phyloP scores from a whole-genome alignment of 2,329 filamentous ascomycete genomes.

The Epichloe gansuensis region DNA sequence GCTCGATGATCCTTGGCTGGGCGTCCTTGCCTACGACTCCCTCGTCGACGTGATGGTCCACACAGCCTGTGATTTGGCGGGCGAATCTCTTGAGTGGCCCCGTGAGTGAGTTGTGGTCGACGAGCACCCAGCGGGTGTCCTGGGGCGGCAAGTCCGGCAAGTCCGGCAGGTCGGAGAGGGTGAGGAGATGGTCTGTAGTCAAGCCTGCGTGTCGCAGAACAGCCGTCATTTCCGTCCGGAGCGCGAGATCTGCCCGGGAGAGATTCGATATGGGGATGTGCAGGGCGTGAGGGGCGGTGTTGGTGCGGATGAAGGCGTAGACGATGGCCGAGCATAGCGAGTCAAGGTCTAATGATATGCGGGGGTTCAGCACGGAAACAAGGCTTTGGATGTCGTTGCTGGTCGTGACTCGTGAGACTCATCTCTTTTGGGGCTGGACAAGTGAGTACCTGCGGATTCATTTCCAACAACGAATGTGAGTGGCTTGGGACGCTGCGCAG shows the following conservation, averaged over 20 bases:
- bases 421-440: not conserved
- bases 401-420: too few species aligned
- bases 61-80: conserved; percentile 44
- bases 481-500: conserved; percentile 30
- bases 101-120: conserved; percentile 67
- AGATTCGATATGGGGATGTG: conserved; percentile 67
- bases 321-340: conserved; percentile 64
- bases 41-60: conserved; percentile 75
- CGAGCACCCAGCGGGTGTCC: conserved; percentile 56
- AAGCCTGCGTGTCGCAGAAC: conserved; percentile 51
- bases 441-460: conserved; percentile 45
- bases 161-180: conserved; percentile 35
- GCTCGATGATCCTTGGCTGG: conserved; percentile 48
- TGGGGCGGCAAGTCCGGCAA: conserved; percentile 38
- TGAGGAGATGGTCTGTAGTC: conserved; percentile 49
- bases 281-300: conserved; percentile 37
- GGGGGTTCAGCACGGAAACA: too few species aligned
- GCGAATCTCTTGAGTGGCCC: conserved; percentile 44
- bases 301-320: conserved; percentile 60
- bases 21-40: conserved; percentile 32
- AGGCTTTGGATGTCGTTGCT: too few species aligned
- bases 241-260: conserved; percentile 48
- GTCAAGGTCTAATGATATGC: conserved; percentile 55
- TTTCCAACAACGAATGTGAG: conserved; percentile 54
- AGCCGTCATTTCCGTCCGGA: conserved; percentile 61